These are phyloP conservation scores for Candida xiaguanensis DNA, from an alignment of 805 yeast genomes.

Conservation along the genomic window DNA sequence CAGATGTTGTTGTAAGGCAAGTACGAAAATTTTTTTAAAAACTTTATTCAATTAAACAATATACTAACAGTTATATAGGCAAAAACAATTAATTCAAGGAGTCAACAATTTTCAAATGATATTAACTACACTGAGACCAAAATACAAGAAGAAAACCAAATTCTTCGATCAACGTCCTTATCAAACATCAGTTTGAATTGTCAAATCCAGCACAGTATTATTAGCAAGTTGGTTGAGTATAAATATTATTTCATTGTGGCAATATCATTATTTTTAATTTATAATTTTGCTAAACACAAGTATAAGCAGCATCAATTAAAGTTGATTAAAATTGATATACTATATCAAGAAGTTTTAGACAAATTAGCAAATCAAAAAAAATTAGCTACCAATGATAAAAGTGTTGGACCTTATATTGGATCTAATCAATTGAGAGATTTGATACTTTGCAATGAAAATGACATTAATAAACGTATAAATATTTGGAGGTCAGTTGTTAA, in stretches of 20 bases:
- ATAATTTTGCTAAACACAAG: slow-evolving; percentile 29
- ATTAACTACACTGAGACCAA: slow-evolving; percentile 29
- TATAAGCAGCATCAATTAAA: slow-evolving; percentile 34
- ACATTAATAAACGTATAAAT: slow-evolving; percentile 35
- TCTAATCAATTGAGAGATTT: slow-evolving; percentile 71
- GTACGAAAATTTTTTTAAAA: slow-evolving; percentile 29
- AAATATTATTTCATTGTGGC: slow-evolving; percentile 16
- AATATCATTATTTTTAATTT: slow-evolving; percentile 14
- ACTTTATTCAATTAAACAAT: slow-evolving; percentile 14
- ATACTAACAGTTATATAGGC: slow-evolving; percentile 25
- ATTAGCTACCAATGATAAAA: slow-evolving; percentile 21
- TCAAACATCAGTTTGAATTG: slow-evolving; percentile 57
- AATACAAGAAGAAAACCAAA: slow-evolving; percentile 41
- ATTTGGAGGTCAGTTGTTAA: slow-evolving; percentile 59
- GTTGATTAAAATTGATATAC: slow-evolving; percentile 39
- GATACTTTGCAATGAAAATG: slow-evolving; percentile 42
- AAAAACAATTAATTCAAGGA: slow-evolving; percentile 10
- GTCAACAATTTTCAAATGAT: slow-evolving; percentile 19
- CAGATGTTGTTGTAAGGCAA: slow-evolving; percentile 77
- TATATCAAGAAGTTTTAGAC: slow-evolving; percentile 46
- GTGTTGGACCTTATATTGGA: slow-evolving; percentile 51
- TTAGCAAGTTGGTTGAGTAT: slow-evolving; percentile 30
- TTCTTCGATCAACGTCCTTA: slow-evolving; percentile 73
- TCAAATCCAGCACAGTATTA: slow-evolving; percentile 49
- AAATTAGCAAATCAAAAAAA: slow-evolving; percentile 44